Conservation (phyloP, 176 grass and related monocot species). For the Carex cristatella region DNA sequence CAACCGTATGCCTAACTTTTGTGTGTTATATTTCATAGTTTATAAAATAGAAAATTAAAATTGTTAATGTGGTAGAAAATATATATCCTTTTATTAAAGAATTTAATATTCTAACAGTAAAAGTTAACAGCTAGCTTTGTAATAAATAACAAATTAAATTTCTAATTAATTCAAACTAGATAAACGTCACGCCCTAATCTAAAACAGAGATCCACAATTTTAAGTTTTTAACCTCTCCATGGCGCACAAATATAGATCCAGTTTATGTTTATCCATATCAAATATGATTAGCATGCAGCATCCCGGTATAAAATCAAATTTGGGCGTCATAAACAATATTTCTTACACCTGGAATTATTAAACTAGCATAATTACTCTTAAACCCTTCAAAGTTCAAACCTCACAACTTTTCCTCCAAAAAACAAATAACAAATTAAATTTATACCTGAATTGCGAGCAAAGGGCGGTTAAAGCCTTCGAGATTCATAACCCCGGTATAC, state of each 20-base stretch:
- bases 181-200: background rate
- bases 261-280: too few species aligned
- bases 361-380: background rate
- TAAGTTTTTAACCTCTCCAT: background rate
- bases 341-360: background rate
- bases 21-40: too few species aligned
- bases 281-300: background rate
- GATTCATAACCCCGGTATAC: conserved; percentile 96
- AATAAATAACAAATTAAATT: too few species aligned
- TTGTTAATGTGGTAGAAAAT: too few species aligned
- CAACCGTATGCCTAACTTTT: too few species aligned
- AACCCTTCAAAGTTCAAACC: background rate
- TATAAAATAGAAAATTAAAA: too few species aligned
- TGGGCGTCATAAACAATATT: background rate
- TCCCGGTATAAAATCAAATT: background rate
- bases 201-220: background rate
- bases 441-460: conserved; percentile 84
- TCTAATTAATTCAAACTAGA: too few species aligned
- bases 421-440: background rate
- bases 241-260: background rate
- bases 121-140: too few species aligned
- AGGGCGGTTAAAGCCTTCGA: conserved; percentile 72
- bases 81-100: too few species aligned
- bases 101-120: too few species aligned
- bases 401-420: background rate